Conservation (phyloP, 73 alveolate species). For the Tetrahymena borealis region DNA sequence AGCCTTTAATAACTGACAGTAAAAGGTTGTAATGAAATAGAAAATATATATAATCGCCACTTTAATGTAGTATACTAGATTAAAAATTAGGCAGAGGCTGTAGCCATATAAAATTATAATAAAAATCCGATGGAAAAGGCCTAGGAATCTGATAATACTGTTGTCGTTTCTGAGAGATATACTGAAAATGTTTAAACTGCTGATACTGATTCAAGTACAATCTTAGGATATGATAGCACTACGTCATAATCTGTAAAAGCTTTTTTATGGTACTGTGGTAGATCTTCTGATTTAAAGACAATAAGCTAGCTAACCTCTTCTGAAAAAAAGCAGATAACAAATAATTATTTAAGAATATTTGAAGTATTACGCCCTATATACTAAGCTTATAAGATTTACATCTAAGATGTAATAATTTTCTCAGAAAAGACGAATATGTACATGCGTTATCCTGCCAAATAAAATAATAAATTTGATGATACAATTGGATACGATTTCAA, state of each 20-base stretch:
- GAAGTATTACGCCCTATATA: not conserved
- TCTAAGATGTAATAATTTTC: not conserved
- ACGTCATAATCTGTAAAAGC: not conserved
- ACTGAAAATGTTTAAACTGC: not conserved
- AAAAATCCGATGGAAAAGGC: too few species aligned
- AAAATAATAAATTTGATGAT: not conserved
- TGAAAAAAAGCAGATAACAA: not conserved
- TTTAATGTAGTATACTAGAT: not conserved
- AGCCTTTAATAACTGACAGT: not conserved
- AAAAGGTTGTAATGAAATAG: not conserved
- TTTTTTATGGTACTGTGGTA: not conserved
- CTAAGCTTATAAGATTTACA: not conserved
- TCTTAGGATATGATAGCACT: not conserved
- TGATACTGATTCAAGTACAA: not conserved
- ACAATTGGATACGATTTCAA: not conserved
- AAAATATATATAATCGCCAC: not conserved
- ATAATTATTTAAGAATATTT: not conserved
- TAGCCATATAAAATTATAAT: not conserved
- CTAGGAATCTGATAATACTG: too few species aligned
- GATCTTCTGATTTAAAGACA: not conserved
- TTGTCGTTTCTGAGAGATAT: not conserved
- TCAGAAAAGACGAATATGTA: not conserved
- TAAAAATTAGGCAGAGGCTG: not conserved
- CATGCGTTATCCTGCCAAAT: not conserved
- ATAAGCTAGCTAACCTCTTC: not conserved